A percentile compares a stretch with the other conserved stretches of the same genome.
These are phyloP conservation scores for Baeospora myosura DNA, from an alignment of 1,284 basidiomycete species.

Conservation along the genomic window DNA sequence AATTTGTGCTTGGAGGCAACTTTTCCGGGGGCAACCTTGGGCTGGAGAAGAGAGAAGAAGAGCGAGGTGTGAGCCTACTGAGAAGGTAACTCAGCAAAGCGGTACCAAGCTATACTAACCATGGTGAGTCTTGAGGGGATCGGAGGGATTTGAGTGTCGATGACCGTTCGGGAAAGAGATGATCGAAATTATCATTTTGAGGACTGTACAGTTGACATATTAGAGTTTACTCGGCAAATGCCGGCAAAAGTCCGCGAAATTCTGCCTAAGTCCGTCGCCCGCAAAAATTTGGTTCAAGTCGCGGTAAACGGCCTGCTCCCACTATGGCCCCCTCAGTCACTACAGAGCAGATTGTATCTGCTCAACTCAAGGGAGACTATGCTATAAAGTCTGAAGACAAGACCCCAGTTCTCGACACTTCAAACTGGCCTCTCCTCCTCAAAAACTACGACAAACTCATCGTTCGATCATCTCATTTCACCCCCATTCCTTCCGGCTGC, in stretches of 20 bases:
- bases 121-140: slow-evolving; percentile 38
- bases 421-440: slow-evolving; percentile 94
- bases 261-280: neutral
- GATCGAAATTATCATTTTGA: too few species aligned
- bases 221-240: too few species aligned
- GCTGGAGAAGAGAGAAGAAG: slow-evolving; percentile 36
- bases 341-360: slow-evolving; percentile 61
- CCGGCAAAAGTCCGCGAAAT: neutral
- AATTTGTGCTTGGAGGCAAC: slow-evolving; percentile 81
- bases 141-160: neutral
- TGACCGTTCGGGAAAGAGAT: too few species aligned
- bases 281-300: slow-evolving; percentile 9
- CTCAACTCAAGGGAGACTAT: slow-evolving; percentile 72
- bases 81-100: slow-evolving; percentile 90
- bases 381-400: slow-evolving; percentile 74
- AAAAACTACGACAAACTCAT: slow-evolving; percentile 99
- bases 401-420: slow-evolving; percentile 83
- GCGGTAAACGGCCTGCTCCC: too few species aligned
- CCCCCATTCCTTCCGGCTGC: slow-evolving; percentile 88
- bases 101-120: slow-evolving; percentile 57
- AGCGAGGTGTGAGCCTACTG: slow-evolving; percentile 74
- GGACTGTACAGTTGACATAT: too few species aligned
- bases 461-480: slow-evolving; percentile 94
- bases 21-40: slow-evolving; percentile 68
- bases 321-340: slow-evolving; percentile 49